A percentile compares a stretch with the other conserved stretches of the same genome.
Conservation (phyloP, 768 basidiomycete species). For the Holtermannia corniformis region DNA sequence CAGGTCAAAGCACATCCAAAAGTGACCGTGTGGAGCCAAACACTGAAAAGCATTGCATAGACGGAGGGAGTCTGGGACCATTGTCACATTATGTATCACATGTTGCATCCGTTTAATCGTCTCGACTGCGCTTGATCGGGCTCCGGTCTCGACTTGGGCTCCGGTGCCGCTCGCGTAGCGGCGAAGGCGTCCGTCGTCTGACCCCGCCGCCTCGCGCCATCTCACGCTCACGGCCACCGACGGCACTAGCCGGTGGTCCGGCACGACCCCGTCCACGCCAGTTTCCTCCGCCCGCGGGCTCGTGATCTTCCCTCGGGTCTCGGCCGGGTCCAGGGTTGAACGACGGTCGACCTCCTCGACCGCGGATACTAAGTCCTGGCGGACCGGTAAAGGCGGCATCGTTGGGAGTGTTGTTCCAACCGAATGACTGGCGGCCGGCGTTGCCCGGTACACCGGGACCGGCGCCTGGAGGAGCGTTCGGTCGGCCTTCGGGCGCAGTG, state of each 20-base stretch:
- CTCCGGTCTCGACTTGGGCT: neutral
- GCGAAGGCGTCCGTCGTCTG: neutral
- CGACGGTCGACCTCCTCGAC: conserved; percentile 2
- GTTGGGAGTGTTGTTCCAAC: neutral
- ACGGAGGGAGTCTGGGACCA: neutral
- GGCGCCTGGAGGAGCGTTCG: neutral
- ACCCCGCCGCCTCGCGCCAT: neutral
- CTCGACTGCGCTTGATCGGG: neutral
- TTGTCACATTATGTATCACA: neutral
- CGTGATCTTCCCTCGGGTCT: conserved; percentile 10
- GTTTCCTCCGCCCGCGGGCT: conserved; percentile 8
- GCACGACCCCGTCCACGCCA: conserved; percentile 11
- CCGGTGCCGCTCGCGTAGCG: neutral
- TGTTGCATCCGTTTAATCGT: neutral
- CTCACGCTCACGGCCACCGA: neutral
- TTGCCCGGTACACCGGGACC: neutral
- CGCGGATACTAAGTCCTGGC: neutral
- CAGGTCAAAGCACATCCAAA: conserved; percentile 36
- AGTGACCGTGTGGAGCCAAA: conserved; percentile 28
- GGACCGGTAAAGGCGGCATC: neutral
- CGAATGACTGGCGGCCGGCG: neutral
- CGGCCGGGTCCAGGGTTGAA: conserved; percentile 13
- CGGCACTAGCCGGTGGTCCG: neutral
- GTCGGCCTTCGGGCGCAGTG: conserved; percentile 20
- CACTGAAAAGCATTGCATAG: conserved; percentile 2